Evolutionary conservation across 148 eudicot genomes (phyloP).

Genomic region (Euryodendron excelsum): DNA sequence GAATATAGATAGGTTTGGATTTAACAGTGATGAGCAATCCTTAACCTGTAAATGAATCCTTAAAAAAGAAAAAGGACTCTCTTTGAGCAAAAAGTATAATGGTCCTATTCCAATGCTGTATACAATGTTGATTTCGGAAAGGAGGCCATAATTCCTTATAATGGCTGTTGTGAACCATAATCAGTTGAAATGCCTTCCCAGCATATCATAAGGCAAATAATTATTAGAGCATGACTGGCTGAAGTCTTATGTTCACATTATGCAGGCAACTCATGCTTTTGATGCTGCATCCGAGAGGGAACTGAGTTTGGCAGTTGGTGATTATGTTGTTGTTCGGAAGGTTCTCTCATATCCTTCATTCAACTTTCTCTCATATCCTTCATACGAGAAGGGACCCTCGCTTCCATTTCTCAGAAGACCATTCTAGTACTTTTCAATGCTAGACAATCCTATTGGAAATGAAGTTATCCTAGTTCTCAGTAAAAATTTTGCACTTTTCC

Average conservation of each 20-base stretch:
- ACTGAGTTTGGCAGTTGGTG: constrained; percentile 83
- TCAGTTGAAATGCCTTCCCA: not conserved
- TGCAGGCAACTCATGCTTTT: constrained; percentile 74
- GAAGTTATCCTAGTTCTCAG: constrained; percentile 6
- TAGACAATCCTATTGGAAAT: not conserved
- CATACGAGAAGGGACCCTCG: too few relatives aligned
- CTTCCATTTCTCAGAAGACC: not conserved
- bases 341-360: constrained; percentile 28
- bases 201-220: not conserved
- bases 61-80: too few relatives aligned
- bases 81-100: not conserved
- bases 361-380: too few relatives aligned
- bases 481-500: not conserved
- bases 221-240: constrained; percentile 1
- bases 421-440: not conserved
- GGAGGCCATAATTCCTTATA: not conserved
- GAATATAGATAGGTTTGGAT: not conserved
- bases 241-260: not conserved
- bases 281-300: constrained; percentile 80
- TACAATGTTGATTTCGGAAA: not conserved
- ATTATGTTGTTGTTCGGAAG: constrained; percentile 91
- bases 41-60: not conserved
- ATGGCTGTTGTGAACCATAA: not conserved
- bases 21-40: not conserved
- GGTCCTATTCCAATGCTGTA: not conserved